Base-by-base conservation (phyloP, 2,329 filamentous ascomycete species). In the Alternaria brassicae region DNA sequence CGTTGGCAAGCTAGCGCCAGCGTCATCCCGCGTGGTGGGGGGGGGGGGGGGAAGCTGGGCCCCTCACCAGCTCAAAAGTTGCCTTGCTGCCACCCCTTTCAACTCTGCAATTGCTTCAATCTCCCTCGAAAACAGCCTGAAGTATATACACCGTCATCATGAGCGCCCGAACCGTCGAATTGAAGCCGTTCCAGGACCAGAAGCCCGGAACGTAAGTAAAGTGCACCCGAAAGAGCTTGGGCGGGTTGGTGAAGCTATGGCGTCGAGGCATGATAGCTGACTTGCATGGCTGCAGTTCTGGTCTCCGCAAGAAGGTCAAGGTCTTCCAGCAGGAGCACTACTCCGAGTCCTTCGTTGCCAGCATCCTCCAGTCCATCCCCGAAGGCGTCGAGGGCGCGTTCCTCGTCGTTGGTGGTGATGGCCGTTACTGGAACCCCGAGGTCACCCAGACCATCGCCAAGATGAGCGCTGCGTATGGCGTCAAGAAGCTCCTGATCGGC, bases 261-360 rank as follows among this genome's bases (percentile, higher is more conserved):
- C n/a, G 6, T 50, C 10, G 15, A 45, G 15, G 61, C 62, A 62
- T 45, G 37, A 64, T 69, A 63, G 69, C 75, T 77, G 56, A 74
- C 67, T 47, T 27, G 65, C 53, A 54, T 1, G 64, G 61, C 45
- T 44, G 59, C 53, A 98, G 94, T 71, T 99, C 95, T 69, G 95
- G 95, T 80, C 92, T 99, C 80, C 93, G 95, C 67, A 99, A 99
- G 84, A 98, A 96, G 88, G 95, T 98, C 83, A 93, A 92, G 76
- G 91, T 97, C 78, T 99, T 99, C 85, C 92, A 99, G 81, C 85
- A 97, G 81, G 85, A 89, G 61, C 87, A 99, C 83, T 99, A 99
- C 86, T 93, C 92, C 81, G 95, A 99, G 82, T 89, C 94, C 52
- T 99, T 99, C 79, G 87, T 99, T 70, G 86, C 94, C 67, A 94